Percentiles rank a stretch among this genome's conserved stretches.
Evolutionary conservation across 108 stramenopile genomes (phyloP).

Genomic region (Nitzschia inconspicua): DNA sequence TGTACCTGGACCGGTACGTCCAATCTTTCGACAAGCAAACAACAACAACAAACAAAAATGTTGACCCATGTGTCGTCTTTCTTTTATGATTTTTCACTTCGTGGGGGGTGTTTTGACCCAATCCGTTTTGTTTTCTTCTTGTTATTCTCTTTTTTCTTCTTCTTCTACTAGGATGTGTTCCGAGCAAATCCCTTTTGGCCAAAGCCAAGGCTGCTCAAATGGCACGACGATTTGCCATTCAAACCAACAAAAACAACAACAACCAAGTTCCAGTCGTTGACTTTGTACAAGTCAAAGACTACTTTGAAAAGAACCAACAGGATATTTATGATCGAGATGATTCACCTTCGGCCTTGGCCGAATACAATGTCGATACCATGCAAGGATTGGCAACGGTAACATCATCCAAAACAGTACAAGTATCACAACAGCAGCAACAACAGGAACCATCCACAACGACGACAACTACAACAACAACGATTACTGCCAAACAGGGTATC

Average conservation of each 20-base stretch:
- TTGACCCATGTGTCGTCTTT: too few relatives aligned
- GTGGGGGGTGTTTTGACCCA: too few relatives aligned
- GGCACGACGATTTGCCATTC: conserved; percentile 21
- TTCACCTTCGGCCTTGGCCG: conserved; percentile 43
- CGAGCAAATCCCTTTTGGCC: conserved; percentile 76
- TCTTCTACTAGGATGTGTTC: conserved; percentile 64
- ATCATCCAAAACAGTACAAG: conserved; percentile 14
- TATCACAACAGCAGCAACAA: conserved; percentile 3
- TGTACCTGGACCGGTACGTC: conserved; percentile 61
- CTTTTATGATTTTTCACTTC: not conserved
- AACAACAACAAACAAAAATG: too few relatives aligned
- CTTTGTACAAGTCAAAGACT: conserved; percentile 7
- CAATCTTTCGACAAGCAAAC: not conserved
- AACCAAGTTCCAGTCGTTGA: not conserved
- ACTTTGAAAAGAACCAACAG: conserved; percentile 28
- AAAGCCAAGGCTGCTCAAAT: conserved; percentile 53
- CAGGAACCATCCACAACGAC: not conserved
- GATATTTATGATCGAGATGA: conserved; percentile 59
- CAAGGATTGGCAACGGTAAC: conserved; percentile 27
- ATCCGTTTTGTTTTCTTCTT: not conserved
- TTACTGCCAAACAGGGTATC: conserved; percentile 53
- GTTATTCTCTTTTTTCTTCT: not conserved
- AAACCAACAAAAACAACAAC: conserved; percentile 3
- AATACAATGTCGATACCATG: conserved; percentile 33
- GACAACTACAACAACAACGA: not conserved